These are phyloP conservation scores for Coemansia pectinata DNA, from an alignment of 192 early-diverging fungal species.

Conservation along the genomic window DNA sequence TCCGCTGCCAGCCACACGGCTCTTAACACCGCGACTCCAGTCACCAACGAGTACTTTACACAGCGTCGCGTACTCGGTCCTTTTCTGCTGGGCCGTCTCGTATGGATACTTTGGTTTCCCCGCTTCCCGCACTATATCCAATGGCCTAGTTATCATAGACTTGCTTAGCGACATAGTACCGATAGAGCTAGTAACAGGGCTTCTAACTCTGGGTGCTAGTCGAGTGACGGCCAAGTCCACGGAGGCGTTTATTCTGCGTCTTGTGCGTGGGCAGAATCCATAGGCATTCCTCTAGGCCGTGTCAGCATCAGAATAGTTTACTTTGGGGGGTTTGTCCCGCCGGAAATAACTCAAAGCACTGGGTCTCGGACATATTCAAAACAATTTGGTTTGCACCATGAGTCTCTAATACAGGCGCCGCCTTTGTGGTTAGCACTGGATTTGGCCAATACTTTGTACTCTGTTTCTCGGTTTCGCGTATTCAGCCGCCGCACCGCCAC, in stretches of 20 bases:
- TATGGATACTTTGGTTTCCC: too few species aligned
- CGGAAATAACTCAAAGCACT: conserved; percentile 83
- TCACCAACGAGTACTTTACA: too few species aligned
- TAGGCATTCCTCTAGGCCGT: conserved; percentile 92
- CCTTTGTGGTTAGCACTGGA: conserved; percentile 82
- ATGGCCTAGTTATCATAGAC: conserved; percentile 76
- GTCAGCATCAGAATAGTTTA: conserved; percentile 83
- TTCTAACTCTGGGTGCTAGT: conserved; percentile 85
- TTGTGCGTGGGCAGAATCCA: conserved; percentile 78
- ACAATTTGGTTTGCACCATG: conserved; percentile 56
- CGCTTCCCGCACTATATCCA: too few species aligned
- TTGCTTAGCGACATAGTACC: conserved; percentile 80
- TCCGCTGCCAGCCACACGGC: too few species aligned
- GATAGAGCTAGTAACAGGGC: conserved; percentile 71
- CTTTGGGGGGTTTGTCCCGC: conserved; percentile 77
- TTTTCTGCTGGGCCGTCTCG: too few species aligned
- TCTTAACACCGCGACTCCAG: too few species aligned
- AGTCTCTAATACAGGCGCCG: conserved; percentile 26
- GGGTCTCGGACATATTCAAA: conserved; percentile 68
- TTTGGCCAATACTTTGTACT: conserved; percentile 78
- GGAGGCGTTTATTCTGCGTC: conserved; percentile 86
- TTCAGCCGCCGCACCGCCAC: conserved; percentile 27
- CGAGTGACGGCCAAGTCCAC: conserved; percentile 75
- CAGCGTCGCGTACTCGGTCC: too few species aligned
- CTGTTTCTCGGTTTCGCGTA: conserved; percentile 57